These are phyloP conservation scores for Citrus glauca DNA, from an alignment of 345 rosid genomes.

Conservation along the genomic window DNA sequence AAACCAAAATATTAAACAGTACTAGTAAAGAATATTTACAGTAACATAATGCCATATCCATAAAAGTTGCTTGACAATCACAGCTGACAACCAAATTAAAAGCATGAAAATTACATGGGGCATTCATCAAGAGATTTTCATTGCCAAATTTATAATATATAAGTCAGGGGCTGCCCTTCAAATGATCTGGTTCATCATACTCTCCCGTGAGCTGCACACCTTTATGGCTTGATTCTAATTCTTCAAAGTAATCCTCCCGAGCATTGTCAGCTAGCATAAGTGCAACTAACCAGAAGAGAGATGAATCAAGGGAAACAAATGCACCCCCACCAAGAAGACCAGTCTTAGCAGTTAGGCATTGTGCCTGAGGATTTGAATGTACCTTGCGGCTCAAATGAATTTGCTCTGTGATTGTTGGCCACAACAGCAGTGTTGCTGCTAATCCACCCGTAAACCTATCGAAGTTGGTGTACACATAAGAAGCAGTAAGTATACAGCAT, in stretches of 20 bases:
- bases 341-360: slow-evolving; percentile 84
- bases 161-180: slow-evolving; percentile 14
- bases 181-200: neutral
- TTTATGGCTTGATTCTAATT: slow-evolving; percentile 25
- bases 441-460: slow-evolving; percentile 58
- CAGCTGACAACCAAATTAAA: neutral
- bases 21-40: neutral
- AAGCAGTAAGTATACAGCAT: neutral
- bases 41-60: neutral
- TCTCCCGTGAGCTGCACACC: neutral
- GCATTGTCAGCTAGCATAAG: slow-evolving; percentile 78
- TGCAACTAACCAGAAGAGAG: slow-evolving; percentile 76
- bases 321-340: slow-evolving; percentile 87
- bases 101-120: neutral
- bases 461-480: neutral
- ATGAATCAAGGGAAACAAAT: slow-evolving; percentile 68
- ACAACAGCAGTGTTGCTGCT: slow-evolving; percentile 49
- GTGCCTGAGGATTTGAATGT: slow-evolving; percentile 39
- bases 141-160: neutral
- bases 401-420: slow-evolving; percentile 81
- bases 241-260: slow-evolving; percentile 79
- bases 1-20: neutral
- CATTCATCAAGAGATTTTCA: neutral
- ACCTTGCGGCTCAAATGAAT: slow-evolving; percentile 59
- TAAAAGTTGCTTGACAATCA: neutral